These are phyloP conservation scores for Xenoacremonium recifei DNA, from an alignment of 2,329 filamentous ascomycete species.

Conservation along the genomic window DNA sequence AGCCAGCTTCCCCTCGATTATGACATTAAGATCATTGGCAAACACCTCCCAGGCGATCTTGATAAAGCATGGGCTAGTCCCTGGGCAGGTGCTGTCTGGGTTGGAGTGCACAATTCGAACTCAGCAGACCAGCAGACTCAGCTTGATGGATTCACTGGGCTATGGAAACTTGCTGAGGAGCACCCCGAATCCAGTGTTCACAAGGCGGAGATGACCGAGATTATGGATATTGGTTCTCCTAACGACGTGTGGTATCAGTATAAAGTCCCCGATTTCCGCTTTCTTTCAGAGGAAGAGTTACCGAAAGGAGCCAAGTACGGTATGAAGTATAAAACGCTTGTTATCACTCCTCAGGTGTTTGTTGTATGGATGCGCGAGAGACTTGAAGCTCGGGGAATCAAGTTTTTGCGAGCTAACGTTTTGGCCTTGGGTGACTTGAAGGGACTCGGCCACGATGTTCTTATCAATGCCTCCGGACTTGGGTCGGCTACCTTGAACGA, in stretches of 20 bases:
- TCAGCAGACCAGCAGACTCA: constrained; percentile 11
- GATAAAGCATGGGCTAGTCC: constrained; percentile 1
- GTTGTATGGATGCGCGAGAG: constrained; percentile 11
- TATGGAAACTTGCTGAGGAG: neutral
- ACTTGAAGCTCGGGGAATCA: neutral
- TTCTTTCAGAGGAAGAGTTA: neutral
- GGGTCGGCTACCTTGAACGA: constrained; percentile 8
- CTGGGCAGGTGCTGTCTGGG: constrained; percentile 7
- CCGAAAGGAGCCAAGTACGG: neutral
- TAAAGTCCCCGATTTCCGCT: constrained; percentile 4
- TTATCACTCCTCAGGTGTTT: constrained; percentile 12
- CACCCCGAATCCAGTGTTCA: neutral
- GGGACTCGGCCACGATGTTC: constrained; percentile 1
- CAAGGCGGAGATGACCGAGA: constrained; percentile 2
- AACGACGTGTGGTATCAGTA: constrained; percentile 9
- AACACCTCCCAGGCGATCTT: constrained; percentile 5
- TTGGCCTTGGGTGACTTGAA: constrained; percentile 7
- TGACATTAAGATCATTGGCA: constrained; percentile 6
- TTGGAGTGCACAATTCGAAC: no score
- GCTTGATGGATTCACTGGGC: neutral
- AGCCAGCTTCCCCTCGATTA: constrained; percentile 3
- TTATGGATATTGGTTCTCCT: constrained; percentile 7
- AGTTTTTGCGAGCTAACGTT: constrained; percentile 5
- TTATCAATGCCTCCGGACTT: constrained; percentile 13
- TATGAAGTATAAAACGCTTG: constrained; percentile 12